phyloP scores from a whole-genome alignment of 257 asterid species.

The Solanum pennellii region DNA sequence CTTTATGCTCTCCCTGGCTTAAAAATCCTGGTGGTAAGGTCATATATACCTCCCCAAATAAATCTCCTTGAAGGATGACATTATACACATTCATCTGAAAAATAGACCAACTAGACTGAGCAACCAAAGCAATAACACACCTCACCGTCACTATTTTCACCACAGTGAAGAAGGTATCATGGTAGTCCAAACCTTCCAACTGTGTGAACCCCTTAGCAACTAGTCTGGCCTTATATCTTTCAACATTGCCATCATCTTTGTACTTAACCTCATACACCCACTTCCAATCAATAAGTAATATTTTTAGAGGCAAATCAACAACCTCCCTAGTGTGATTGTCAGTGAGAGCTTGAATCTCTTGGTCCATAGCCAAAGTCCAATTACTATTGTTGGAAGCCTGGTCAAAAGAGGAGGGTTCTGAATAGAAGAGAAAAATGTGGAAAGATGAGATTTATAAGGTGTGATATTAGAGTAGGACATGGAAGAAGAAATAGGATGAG shows the following conservation, averaged over 20 bases:
- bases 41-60: background rate
- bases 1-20: background rate
- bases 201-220: background rate
- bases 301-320: background rate
- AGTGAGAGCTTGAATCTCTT: background rate
- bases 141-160: background rate
- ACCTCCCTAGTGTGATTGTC: background rate
- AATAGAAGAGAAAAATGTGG: background rate
- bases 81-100: background rate
- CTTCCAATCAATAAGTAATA: background rate
- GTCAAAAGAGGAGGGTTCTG: background rate
- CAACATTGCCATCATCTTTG: background rate
- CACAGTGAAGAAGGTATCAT: background rate
- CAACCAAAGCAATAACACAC: background rate
- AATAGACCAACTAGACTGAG: background rate
- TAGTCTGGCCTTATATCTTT: background rate
- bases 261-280: background rate
- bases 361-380: background rate
- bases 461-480: background rate
- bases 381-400: background rate
- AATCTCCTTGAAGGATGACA: background rate
- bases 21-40: background rate
- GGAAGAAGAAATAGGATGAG: background rate
- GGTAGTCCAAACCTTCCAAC: background rate
- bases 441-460: background rate